phyloP scores from a whole-genome alignment of 352 stramenopile genomes.

The Globisporangium megalacanthum region DNA sequence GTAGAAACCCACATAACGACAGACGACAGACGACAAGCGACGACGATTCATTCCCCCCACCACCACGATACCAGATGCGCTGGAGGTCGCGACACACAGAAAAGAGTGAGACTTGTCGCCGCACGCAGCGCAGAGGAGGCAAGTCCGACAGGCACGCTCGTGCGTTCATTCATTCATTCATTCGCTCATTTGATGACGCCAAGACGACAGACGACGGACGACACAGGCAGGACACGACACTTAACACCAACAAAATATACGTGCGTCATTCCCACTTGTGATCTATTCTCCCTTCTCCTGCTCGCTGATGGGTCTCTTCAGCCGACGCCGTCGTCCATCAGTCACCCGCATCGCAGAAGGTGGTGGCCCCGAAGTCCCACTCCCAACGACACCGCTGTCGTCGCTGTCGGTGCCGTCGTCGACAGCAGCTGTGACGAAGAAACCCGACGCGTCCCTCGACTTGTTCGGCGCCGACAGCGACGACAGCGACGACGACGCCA shows the following conservation, averaged over 20 bases:
- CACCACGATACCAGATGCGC: too few relatives aligned
- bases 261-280: background rate
- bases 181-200: background rate
- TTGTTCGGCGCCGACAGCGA: conserved; percentile 72
- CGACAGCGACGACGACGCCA: conserved; percentile 77
- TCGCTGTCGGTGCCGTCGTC: too few relatives aligned
- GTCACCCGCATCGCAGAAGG: conserved; percentile 32
- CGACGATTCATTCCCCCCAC: too few relatives aligned
- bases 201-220: background rate
- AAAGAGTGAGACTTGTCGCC: background rate
- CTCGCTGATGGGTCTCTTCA: conserved; percentile 35
- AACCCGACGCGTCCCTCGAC: conserved; percentile 28
- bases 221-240: too few relatives aligned
- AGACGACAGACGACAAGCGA: too few relatives aligned
- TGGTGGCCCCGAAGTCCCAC: conserved; percentile 7
- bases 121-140: background rate
- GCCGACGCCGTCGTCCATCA: conserved; percentile 14
- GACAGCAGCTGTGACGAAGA: conserved; percentile 15
- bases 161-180: background rate
- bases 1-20: too few relatives aligned
- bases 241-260: background rate
- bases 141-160: background rate
- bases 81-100: too few relatives aligned
- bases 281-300: background rate
- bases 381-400: background rate